These are phyloP conservation scores for Blastobotrys illinoisensis DNA, from an alignment of 1,139 yeast species.

Conservation along the genomic window DNA sequence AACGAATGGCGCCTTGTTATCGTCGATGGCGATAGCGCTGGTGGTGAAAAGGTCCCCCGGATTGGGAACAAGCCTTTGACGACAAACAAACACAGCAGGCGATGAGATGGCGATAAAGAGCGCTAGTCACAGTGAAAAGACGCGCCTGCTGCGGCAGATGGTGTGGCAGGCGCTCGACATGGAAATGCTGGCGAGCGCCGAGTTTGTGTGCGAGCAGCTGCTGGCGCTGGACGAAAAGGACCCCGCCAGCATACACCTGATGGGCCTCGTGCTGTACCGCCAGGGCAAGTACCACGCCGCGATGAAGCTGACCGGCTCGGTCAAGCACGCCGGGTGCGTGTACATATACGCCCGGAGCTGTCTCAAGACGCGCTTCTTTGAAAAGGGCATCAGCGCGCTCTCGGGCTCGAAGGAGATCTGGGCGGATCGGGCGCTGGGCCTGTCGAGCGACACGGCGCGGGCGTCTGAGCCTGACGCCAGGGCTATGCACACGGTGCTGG, in stretches of 20 bases:
- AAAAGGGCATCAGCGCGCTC: slow-evolving; percentile 64
- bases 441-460: slow-evolving; percentile 17
- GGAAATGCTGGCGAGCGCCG: slow-evolving; percentile 65
- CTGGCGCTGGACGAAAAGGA: slow-evolving; percentile 49
- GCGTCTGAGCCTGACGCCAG: slow-evolving; percentile 57
- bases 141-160: slow-evolving; percentile 18
- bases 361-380: slow-evolving; percentile 47
- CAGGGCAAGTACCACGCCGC: slow-evolving; percentile 57
- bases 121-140: neutral
- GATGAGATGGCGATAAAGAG: neutral
- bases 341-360: slow-evolving; percentile 67
- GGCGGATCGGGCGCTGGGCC: slow-evolving; percentile 13
- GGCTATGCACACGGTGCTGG: slow-evolving; percentile 60
- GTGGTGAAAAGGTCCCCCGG: too few species aligned
- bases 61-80: neutral
- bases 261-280: slow-evolving; percentile 56
- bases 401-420: slow-evolving; percentile 24
- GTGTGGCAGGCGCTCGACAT: slow-evolving; percentile 68
- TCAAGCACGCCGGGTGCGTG: slow-evolving; percentile 55
- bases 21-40: too few species aligned
- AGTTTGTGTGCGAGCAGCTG: slow-evolving; percentile 73
- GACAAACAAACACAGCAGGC: neutral
- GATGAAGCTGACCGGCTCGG: slow-evolving; percentile 27
- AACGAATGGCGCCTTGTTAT: too few species aligned
- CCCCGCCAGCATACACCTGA: slow-evolving; percentile 54